phyloP scores from a whole-genome alignment of 2,329 filamentous ascomycete species.

The Penicillium sp. region DNA sequence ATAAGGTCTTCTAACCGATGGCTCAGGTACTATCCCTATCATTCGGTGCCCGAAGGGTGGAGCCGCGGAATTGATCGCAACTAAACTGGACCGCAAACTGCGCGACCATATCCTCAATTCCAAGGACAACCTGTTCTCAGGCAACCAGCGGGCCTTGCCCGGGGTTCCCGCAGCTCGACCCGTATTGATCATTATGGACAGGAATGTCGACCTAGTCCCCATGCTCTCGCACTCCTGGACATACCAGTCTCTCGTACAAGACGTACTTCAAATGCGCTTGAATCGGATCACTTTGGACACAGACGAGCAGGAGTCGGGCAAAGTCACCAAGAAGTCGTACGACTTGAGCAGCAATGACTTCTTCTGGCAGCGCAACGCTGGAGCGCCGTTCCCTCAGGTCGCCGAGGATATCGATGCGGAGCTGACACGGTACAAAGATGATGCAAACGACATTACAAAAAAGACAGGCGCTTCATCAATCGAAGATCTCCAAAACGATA shows the following conservation, averaged over 20 bases:
- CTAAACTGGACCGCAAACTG: conserved; percentile 90
- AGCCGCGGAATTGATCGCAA: conserved; percentile 88
- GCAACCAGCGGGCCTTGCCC: conserved; percentile 55
- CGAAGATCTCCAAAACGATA: conserved; percentile 88
- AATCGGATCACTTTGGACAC: conserved; percentile 93
- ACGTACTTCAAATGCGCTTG: conserved; percentile 72
- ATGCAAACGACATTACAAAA: conserved; percentile 87
- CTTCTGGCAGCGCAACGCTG: conserved; percentile 93
- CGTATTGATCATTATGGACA: conserved; percentile 87
- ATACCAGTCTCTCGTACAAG: conserved; percentile 78
- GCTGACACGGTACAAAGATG: conserved; percentile 89
- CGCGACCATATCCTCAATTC: conserved; percentile 96
- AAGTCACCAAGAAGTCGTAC: conserved; percentile 79
- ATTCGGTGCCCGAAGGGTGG: conserved; percentile 91
- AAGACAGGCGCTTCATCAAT: conserved; percentile 91
- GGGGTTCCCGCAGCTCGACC: conserved; percentile 71
- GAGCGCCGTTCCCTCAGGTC: conserved; percentile 87
- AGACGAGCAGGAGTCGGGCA: conserved; percentile 68
- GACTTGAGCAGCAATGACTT: conserved; percentile 87
- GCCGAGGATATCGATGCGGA: conserved; percentile 95
- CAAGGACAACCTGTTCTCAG: conserved; percentile 92
- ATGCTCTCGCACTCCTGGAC: conserved; percentile 99
- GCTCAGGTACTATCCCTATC: conserved; percentile 78
- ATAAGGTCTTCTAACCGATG: conserved; percentile 6
- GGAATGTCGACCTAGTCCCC: conserved; percentile 90